These are phyloP conservation scores for Neofusicoccum umdonicola DNA, from an alignment of 2,329 filamentous ascomycete genomes.

Conservation along the genomic window DNA sequence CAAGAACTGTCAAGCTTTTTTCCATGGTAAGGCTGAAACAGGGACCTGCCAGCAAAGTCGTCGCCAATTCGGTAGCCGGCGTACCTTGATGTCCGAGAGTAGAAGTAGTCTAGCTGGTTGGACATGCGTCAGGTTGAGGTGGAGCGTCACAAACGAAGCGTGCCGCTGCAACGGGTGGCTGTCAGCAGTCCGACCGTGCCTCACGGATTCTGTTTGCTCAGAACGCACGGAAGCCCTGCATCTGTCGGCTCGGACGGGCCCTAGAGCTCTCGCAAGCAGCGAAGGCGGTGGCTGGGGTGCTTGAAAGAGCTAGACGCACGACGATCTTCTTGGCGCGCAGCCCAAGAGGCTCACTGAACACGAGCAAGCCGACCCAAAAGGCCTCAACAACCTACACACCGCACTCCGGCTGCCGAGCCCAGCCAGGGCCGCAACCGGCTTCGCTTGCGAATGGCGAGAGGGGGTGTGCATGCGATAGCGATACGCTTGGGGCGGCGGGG, in stretches of 20 bases:
- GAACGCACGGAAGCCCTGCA: background rate
- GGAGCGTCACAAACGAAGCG: conserved; percentile 1
- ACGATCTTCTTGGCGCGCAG: background rate
- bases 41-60: background rate
- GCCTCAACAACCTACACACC: background rate
- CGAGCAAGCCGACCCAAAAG: background rate
- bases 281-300: background rate
- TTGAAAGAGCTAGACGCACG: no score
- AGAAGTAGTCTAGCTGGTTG: background rate
- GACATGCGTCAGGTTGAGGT: background rate
- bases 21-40: conserved; percentile 7
- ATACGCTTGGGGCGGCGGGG: conserved; percentile 6
- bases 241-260: background rate
- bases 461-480: background rate
- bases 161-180: background rate
- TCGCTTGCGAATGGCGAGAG: background rate
- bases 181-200: background rate
- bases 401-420: background rate
- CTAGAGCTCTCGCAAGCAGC: background rate
- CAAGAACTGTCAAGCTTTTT: conserved; percentile 1
- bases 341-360: conserved; percentile 4
- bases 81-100: background rate
- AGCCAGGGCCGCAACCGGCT: background rate
- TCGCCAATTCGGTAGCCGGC: background rate
- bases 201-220: background rate